A percentile compares a stretch with the other conserved stretches of the same genome.
Evolutionary conservation across 2,329 filamentous ascomycete species (phyloP).

Genomic region (Beauveria sp.): DNA sequence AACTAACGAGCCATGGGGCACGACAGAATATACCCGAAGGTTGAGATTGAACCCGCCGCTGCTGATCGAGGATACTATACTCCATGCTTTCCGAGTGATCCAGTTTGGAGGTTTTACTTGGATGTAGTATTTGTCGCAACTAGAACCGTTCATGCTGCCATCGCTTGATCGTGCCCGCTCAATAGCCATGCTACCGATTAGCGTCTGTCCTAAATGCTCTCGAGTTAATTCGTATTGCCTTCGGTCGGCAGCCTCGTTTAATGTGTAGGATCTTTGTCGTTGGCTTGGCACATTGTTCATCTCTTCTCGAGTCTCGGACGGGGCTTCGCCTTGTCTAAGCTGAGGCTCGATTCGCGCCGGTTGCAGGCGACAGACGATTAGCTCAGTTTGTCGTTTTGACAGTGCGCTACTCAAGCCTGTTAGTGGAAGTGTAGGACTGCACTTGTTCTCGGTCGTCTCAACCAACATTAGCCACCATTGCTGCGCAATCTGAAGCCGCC

Average conservation of each 20-base stretch:
- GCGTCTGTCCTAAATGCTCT: too few species aligned
- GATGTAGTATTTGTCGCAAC: background rate
- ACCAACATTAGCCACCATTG: background rate
- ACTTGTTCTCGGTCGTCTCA: background rate
- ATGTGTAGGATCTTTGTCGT: too few species aligned
- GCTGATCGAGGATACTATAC: background rate
- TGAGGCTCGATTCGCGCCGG: too few species aligned
- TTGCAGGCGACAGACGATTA: too few species aligned
- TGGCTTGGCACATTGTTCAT: too few species aligned
- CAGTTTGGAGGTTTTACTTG: background rate
- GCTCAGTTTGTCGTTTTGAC: background rate
- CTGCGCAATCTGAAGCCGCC: background rate
- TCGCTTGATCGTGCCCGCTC: background rate
- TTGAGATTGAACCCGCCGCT: background rate
- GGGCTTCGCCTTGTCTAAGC: too few species aligned
- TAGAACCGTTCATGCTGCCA: background rate
- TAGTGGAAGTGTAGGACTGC: background rate
- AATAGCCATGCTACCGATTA: background rate
- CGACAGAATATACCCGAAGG: background rate
- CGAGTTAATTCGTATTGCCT: too few species aligned
- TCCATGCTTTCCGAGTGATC: background rate
- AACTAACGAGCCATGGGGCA: background rate
- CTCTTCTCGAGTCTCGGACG: too few species aligned
- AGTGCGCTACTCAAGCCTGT: background rate
- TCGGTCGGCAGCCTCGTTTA: too few species aligned